Percentiles rank a stretch among this genome's conserved stretches.
These are phyloP conservation scores for Hypholoma fasciculare DNA, from an alignment of 768 basidiomycete genomes.

Conservation along the genomic window DNA sequence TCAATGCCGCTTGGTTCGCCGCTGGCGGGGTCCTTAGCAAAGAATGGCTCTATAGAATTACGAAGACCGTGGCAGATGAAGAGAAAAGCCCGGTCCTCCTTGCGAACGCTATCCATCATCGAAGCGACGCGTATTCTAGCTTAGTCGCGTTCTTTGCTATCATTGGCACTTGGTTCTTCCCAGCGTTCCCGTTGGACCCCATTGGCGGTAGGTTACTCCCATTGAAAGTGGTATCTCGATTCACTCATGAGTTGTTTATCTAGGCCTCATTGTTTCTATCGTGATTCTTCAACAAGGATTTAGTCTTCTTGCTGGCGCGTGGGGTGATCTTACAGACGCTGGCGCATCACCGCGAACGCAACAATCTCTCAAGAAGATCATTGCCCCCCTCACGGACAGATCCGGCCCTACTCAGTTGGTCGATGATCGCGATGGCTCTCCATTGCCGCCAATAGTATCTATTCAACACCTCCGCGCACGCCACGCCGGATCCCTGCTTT, in stretches of 20 bases:
- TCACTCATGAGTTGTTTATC: neutral
- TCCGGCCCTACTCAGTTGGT: slow-evolving; percentile 15
- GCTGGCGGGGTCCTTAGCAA: slow-evolving; percentile 76
- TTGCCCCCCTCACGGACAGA: slow-evolving; percentile 52
- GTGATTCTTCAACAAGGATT: slow-evolving; percentile 84
- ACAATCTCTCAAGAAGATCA: slow-evolving; percentile 49
- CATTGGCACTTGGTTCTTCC: slow-evolving; percentile 84
- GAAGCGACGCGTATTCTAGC: slow-evolving; percentile 96
- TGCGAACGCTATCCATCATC: slow-evolving; percentile 97
- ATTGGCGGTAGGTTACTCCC: slow-evolving; percentile 69
- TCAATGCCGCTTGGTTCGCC: slow-evolving; percentile 98
- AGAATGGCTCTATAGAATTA: slow-evolving; percentile 91
- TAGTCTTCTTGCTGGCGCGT: slow-evolving; percentile 63
- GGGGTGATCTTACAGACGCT: slow-evolving; percentile 83
- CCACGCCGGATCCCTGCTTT: slow-evolving; percentile 77
- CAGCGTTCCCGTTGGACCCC: slow-evolving; percentile 87
- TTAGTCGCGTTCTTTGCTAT: slow-evolving; percentile 91
- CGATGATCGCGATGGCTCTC: slow-evolving; percentile 7
- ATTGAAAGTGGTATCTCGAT: neutral
- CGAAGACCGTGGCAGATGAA: slow-evolving; percentile 86
- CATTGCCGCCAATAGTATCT: slow-evolving; percentile 16
- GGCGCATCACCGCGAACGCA: slow-evolving; percentile 63
- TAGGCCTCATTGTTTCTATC: slow-evolving; percentile 86
- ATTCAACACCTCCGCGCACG: slow-evolving; percentile 60
- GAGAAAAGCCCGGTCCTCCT: slow-evolving; percentile 89